Conservation (phyloP, 108 stramenopile genomes). For the Nannochloropsis salina region DNA sequence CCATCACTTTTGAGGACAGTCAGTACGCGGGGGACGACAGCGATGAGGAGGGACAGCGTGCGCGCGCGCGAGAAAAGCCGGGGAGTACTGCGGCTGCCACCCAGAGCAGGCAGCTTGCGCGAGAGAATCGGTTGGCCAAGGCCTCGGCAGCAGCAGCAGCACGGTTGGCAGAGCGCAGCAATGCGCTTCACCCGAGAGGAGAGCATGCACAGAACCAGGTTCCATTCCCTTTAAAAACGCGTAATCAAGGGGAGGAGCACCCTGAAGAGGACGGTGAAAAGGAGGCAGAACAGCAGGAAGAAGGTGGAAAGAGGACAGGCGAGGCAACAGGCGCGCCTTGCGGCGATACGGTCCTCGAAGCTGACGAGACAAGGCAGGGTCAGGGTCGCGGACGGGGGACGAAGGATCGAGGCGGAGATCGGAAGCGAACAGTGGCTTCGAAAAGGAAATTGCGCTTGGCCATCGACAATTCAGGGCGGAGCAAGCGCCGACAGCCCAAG, state of each 20-base stretch:
- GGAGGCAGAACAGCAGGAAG: not conserved
- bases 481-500: constrained; percentile 14
- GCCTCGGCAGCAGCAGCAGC: not conserved
- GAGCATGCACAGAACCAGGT: not conserved
- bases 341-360: not conserved
- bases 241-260: not conserved
- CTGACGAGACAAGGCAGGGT: not conserved
- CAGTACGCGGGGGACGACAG: not conserved
- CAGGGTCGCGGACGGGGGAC: not conserved
- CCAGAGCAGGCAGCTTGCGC: not conserved
- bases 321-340: not conserved
- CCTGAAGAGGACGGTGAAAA: not conserved
- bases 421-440: not conserved
- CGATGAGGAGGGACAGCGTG: not conserved
- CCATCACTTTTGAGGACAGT: not conserved
- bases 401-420: not conserved
- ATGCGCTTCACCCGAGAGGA: not conserved
- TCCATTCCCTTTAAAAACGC: not conserved
- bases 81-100: not conserved
- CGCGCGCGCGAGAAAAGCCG: not conserved
- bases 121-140: not conserved
- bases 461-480: not conserved
- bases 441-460: not conserved
- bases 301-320: not conserved
- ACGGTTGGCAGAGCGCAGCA: not conserved